Percentiles rank a stretch among this genome's conserved stretches.
phyloP scores from a whole-genome alignment of 495 filamentous ascomycete species.

The Aspergillus mulundensis region DNA sequence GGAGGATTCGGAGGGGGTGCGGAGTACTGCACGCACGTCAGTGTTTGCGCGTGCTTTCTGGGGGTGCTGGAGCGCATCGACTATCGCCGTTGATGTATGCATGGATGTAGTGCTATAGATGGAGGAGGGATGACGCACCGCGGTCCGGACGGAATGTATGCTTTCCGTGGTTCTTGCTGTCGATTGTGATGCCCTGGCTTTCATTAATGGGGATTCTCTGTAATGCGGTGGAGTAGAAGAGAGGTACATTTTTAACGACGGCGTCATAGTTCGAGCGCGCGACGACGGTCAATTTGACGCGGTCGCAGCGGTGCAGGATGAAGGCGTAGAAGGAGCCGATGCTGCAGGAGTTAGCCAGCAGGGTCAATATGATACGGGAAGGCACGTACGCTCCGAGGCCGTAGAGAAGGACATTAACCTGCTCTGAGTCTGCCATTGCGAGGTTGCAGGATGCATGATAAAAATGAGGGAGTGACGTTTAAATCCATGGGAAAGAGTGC shows the following conservation, averaged over 20 bases:
- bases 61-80: too few relatives aligned
- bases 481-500: background rate
- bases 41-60: too few relatives aligned
- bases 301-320: constrained; percentile 36
- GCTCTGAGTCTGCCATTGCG: constrained; percentile 1
- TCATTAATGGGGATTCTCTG: too few relatives aligned
- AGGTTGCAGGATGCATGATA: background rate
- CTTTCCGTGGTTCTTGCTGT: constrained; percentile 45
- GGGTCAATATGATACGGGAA: too few relatives aligned
- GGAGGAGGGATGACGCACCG: constrained; percentile 22
- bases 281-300: constrained; percentile 46
- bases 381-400: constrained; percentile 9
- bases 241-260: constrained; percentile 35
- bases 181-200: constrained; percentile 41
- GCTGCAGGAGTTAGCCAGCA: background rate
- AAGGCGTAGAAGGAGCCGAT: constrained; percentile 49
- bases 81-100: too few relatives aligned
- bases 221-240: too few relatives aligned
- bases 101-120: background rate
- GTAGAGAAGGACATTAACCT: constrained; percentile 5
- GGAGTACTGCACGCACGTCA: constrained; percentile 38
- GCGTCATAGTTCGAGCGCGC: constrained; percentile 51
- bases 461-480: background rate
- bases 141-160: constrained; percentile 37
- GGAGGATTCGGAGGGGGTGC: constrained; percentile 33